Base-by-base conservation (phyloP, 768 basidiomycete genomes). In the Auricularia sp. region DNA sequence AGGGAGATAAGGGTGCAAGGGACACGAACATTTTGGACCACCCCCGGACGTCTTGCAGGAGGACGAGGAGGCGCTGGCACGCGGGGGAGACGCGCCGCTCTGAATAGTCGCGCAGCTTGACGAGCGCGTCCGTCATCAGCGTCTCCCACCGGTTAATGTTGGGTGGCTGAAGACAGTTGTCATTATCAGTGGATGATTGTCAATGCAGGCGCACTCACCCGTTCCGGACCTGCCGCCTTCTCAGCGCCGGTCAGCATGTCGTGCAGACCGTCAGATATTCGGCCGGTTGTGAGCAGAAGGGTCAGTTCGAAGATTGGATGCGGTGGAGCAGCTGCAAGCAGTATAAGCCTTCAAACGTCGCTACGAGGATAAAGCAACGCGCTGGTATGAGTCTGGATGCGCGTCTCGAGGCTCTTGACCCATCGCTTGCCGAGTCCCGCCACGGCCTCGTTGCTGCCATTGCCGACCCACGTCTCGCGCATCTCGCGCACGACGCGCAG, bases 161-260 rank as follows among this genome's bases (percentile, higher is more conserved):
- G 53, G 29, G n/a, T n/a, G 53, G 56, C 56, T 23, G 34, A 59
- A 7, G 56, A 35, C 3, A 36, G 14, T 54, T 51, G 64, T 75
- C 64, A 74, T 70, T n/a, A 69, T 33, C 53, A 16, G 29, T 16
- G 18, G n/a, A n/a, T 53, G 44, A 61, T 36, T 29, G 12, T 3
- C 66, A 66, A 29, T 60, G 67, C 56, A 51, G 53, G 47, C 11
- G 47, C 44, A 72, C 77, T 68, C 75, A 91, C 91, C 72, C 91
- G 79, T 75, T 93, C 47, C 11, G 8, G 8, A 6, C 47, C 91
- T 65, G 86, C 90, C 81, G 88, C 88, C 70, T 87, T 85, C 69
- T 91, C 89, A 21, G 83, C 83, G 66, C 88, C 90, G 12, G 87
- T 84, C 62, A 93, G 78, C 72, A 90, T 89, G 74, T 93, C 91